A percentile compares a stretch with the other conserved stretches of the same genome.
Conservation (phyloP, 805 yeast species). For the Ogataea zsoltii region DNA sequence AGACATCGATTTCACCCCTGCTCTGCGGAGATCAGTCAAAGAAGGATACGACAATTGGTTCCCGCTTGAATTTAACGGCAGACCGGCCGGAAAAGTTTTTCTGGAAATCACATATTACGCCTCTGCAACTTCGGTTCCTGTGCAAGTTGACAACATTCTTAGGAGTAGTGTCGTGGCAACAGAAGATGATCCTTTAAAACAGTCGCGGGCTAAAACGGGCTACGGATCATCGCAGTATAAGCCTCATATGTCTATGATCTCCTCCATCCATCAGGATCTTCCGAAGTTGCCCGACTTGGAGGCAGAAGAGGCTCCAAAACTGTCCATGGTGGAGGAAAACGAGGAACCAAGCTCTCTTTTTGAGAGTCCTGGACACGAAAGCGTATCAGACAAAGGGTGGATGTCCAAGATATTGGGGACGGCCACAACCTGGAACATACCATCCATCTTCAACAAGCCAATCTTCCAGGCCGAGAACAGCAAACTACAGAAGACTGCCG, state of each 20-base stretch:
- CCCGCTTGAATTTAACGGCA: conserved; percentile 61
- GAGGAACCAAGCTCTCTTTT: not conserved
- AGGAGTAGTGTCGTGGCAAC: conserved; percentile 16
- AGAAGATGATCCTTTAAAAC: not conserved
- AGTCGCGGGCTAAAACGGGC: not conserved
- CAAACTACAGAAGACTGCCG: conserved; percentile 6
- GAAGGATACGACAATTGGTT: conserved; percentile 91
- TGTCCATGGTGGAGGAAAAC: not conserved
- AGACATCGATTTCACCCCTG: conserved; percentile 74
- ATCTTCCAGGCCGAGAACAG: not conserved
- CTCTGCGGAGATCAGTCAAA: conserved; percentile 60
- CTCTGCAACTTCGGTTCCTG: conserved; percentile 34
- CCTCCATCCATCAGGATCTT: conserved; percentile 13
- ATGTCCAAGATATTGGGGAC: conserved; percentile 20
- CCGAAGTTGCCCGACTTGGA: conserved; percentile 20
- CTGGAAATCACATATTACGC: conserved; percentile 93
- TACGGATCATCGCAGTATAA: not conserved
- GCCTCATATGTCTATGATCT: conserved; percentile 15
- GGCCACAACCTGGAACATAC: conserved; percentile 18
- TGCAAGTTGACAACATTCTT: conserved; percentile 25
- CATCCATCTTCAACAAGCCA: conserved; percentile 22
- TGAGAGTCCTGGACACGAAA: not conserved
- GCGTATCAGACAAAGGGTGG: conserved; percentile 17
- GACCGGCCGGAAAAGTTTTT: conserved; percentile 85
- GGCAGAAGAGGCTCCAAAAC: not conserved